Evolutionary conservation across 305 asterid species (phyloP).

Genomic region (Solanum hybrid): DNA sequence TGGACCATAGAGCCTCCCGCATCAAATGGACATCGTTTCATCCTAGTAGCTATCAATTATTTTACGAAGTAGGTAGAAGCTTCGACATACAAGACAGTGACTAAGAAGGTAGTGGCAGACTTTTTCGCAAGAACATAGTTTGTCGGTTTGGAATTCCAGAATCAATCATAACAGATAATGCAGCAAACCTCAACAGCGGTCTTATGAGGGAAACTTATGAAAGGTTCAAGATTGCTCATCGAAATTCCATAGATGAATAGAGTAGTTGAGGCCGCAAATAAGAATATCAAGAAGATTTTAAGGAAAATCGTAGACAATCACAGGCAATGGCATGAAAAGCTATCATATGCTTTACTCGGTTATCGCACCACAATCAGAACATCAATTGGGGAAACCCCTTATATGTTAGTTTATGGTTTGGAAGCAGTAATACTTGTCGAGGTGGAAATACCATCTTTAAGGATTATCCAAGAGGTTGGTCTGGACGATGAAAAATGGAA

Average conservation of each 20-base stretch:
- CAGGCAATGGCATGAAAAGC: not conserved
- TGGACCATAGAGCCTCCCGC: not conserved
- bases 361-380: not conserved
- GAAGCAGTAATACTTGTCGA: no score
- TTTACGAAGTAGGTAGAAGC: not conserved
- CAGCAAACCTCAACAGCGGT: no score
- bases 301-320: not conserved
- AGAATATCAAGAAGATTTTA: not conserved
- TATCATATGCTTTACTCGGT: not conserved
- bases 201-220: no score
- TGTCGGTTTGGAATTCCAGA: not conserved
- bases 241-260: not conserved
- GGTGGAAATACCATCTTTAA: no score
- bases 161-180: no score
- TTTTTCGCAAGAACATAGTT: not conserved
- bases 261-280: not conserved
- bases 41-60: not conserved
- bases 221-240: not conserved
- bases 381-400: not conserved
- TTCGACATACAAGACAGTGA: not conserved
- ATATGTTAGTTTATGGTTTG: no score
- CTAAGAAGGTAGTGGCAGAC: not conserved
- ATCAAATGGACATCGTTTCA: not conserved
- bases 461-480: no score
- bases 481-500: no score